Base-by-base conservation (phyloP, 768 basidiomycete species). In the Tulasnella sp. region DNA sequence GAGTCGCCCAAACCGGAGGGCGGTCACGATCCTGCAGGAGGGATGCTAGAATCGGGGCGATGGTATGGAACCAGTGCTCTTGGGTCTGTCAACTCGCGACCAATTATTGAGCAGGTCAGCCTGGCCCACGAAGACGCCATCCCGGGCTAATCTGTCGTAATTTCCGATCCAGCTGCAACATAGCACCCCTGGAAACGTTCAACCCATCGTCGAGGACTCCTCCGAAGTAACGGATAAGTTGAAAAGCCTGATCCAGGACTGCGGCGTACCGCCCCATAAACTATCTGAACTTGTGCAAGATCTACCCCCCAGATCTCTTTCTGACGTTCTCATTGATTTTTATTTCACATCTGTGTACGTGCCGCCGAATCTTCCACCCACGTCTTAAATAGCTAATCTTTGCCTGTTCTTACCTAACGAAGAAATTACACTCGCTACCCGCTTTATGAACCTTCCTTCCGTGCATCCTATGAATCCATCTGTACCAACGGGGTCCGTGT, bases 361-460 rank as follows among this genome's bases (percentile, higher is more conserved):
- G 12, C 54, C n/a, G 3, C 42, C 25, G 42, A n/a, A 9, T 35
- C 9, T 49, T 25, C 36, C 49, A 56, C 58, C n/a, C n/a, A n/a
- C n/a, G n/a, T n/a, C n/a, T n/a, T n/a, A n/a, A n/a, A n/a, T n/a
- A n/a, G n/a, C n/a, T n/a, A n/a, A n/a, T n/a, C n/a, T n/a, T n/a
- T n/a, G n/a, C n/a, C n/a, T n/a, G n/a, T n/a, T 55, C 59, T 58
- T 43, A 61, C 54, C 57, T 41, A 57, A n/a, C 12, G 48, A 48
- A 89, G 91, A 67, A 94, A 96, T 65, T 92, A 88, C 82, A 90
- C 90, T 19, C 81, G 91, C 39, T 94, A 94, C 70, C 92, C 91
- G 48, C 76, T 94, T 14, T 87, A 86, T 27, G 91, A 93, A 57
- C 75, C 75, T 49, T 83, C 86, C 60, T 93, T 96, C 66, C 78